Base-by-base conservation (phyloP, 192 early-diverging fungal species). In the Allomyces macrogynus region DNA sequence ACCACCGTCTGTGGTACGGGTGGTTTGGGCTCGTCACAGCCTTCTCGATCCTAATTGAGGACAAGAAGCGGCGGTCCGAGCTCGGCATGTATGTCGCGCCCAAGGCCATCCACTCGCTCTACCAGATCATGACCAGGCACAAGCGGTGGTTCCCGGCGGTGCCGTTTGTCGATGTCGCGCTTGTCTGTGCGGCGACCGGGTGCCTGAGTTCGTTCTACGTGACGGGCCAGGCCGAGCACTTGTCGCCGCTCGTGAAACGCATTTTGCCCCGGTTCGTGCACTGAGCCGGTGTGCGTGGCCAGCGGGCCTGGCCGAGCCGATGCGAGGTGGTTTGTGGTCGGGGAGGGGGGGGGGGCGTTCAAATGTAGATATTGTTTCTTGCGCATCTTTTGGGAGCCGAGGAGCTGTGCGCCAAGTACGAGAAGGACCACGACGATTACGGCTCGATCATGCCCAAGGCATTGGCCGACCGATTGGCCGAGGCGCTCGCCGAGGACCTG, bases 31-130 rank as follows among this genome's bases (percentile, higher is more conserved):
- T 25, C 20, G 11, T 23, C 61, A 14, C 61, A 7, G 22, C 25
- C 9, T 11, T 22, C 3, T 64, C 64, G 23, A 64, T 64, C 42
- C 12, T 43, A 9, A 22, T 64, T 9, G 64, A 64, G 23, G 43
- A 64, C 24, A 64, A 64, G 49, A 64, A 32, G 7, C 42, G 64
- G 22, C 64, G 64, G n/a, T 11, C 64, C n/a, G 64, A 64, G 23
- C 49, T 64, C 11, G 64, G 24, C 11, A 14, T 57, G 49, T 57
- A 57, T n/a, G 49, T 57, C 16, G 49, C 49, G 49, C 49, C 49
- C 49, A 57, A 57, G 49, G 49, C 49, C 16, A 57, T 57, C 20
- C 49, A 57, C 20, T 57, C 49, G 16, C 12, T 57, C 4, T 57
- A 57, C 49, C 49, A 57, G 49, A 57, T 57, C 49, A 14, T 57